Evolutionary conservation across 805 yeast species (phyloP).

Genomic region (Ascoidea rubescens): DNA sequence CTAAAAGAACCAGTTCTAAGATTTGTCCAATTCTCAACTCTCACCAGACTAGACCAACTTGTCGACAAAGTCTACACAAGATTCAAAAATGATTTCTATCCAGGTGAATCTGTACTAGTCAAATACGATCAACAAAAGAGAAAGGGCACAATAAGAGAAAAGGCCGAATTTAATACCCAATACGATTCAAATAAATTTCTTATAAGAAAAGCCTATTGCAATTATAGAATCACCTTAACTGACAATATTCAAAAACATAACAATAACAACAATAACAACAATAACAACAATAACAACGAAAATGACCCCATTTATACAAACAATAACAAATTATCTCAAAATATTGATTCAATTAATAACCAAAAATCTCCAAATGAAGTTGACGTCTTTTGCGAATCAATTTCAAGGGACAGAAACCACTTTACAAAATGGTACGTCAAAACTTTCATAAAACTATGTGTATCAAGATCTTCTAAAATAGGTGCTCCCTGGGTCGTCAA

Average conservation of each 20-base stretch:
- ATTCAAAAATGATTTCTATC: conserved; percentile 76
- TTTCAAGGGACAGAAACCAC: conserved; percentile 70
- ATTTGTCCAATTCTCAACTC: conserved; percentile 67
- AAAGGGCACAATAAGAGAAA: not conserved
- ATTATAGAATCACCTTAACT: not conserved
- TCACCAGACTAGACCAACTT: conserved; percentile 69
- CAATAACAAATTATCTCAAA: too few species aligned
- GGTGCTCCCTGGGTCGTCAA: conserved; percentile 97
- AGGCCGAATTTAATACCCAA: not conserved
- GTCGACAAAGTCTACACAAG: conserved; percentile 75
- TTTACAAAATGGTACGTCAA: conserved; percentile 86
- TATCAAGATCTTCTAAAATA: conserved; percentile 63
- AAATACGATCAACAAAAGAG: conserved; percentile 13
- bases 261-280: not conserved
- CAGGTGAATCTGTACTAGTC: conserved; percentile 74
- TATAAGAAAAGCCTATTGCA: too few species aligned
- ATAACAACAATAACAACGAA: not conserved
- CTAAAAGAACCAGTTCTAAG: conserved; percentile 85
- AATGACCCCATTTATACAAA: too few species aligned
- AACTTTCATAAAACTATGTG: conserved; percentile 71
- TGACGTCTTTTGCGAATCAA: conserved; percentile 58
- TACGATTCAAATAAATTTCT: too few species aligned
- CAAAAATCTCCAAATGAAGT: too few species aligned
- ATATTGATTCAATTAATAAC: conserved; percentile 24
- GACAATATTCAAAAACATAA: not conserved